A percentile compares a stretch with the other conserved stretches of the same genome.
phyloP scores from a whole-genome alignment of 1,139 yeast species.

The Hemisphaericaspora xylofermentans region DNA sequence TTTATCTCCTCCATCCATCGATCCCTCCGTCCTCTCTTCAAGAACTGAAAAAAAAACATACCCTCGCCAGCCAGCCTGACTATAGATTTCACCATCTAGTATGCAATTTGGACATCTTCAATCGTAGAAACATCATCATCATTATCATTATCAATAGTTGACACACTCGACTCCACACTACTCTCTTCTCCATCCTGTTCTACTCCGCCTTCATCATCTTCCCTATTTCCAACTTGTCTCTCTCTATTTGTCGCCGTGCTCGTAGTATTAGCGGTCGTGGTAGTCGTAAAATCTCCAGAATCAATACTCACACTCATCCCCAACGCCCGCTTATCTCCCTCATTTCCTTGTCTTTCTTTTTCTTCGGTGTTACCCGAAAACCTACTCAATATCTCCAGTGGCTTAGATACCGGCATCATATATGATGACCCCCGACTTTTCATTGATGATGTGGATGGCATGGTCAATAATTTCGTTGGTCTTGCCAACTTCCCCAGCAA shows the following conservation, averaged over 20 bases:
- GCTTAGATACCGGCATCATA: constrained; percentile 17
- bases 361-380: constrained; percentile 14
- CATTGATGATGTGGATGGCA: not conserved
- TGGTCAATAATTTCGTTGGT: constrained; percentile 3
- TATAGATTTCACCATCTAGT: too few relatives aligned
- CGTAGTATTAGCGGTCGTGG: not conserved
- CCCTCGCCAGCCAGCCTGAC: too few relatives aligned
- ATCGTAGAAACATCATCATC: constrained; percentile 11
- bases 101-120: too few relatives aligned
- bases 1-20: too few relatives aligned
- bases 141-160: constrained; percentile 5
- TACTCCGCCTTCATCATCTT: not conserved
- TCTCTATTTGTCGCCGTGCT: not conserved
- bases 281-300: constrained; percentile 12
- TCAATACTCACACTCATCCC: constrained; percentile 30
- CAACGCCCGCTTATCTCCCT: not conserved
- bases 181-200: too few relatives aligned
- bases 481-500: not conserved
- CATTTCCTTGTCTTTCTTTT: not conserved
- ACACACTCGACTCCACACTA: too few relatives aligned
- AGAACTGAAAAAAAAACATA: too few relatives aligned
- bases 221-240: not conserved
- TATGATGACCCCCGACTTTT: too few relatives aligned
- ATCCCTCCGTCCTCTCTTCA: too few relatives aligned
- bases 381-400: constrained; percentile 30